phyloP scores from a whole-genome alignment of 768 basidiomycete genomes.

The Cystofilobasidium capitatum region DNA sequence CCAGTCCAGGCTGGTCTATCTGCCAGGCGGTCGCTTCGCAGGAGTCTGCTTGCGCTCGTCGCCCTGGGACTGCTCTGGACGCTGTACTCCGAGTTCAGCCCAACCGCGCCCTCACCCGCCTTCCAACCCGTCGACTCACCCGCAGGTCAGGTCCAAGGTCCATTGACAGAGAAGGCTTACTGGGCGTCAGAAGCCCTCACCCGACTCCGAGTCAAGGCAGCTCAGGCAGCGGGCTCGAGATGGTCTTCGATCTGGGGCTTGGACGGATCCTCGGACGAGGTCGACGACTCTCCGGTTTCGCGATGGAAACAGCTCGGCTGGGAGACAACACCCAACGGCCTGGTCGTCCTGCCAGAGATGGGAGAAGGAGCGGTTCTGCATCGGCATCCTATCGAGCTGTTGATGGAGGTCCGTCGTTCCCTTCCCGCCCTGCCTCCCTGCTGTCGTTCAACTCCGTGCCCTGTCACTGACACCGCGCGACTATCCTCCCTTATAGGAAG shows the following conservation, averaged over 20 bases:
- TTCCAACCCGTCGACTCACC: too few relatives aligned
- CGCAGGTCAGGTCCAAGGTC: too few relatives aligned
- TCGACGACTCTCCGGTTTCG: too few relatives aligned
- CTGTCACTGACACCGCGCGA: background rate
- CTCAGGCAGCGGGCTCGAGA: background rate
- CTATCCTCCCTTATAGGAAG: background rate
- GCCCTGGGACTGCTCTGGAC: background rate
- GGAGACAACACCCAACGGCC: background rate
- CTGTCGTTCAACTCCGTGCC: background rate
- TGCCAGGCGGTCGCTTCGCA: background rate
- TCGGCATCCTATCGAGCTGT: constrained; percentile 18
- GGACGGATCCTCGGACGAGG: too few relatives aligned
- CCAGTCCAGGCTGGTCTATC: background rate
- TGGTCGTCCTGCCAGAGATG: background rate
- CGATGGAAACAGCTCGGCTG: background rate
- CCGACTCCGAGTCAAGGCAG: background rate
- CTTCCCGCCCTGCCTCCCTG: too few relatives aligned
- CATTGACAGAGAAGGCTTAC: background rate
- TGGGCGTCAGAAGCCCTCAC: background rate
- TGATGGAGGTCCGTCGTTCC: constrained; percentile 18
- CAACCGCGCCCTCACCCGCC: too few relatives aligned
- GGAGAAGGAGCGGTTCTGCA: background rate
- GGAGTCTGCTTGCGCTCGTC: background rate
- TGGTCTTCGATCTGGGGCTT: background rate
- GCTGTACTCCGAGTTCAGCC: background rate